Evolutionary conservation across 2,329 filamentous ascomycete genomes (phyloP).

Genomic region (Aureobasidium subglaciale): DNA sequence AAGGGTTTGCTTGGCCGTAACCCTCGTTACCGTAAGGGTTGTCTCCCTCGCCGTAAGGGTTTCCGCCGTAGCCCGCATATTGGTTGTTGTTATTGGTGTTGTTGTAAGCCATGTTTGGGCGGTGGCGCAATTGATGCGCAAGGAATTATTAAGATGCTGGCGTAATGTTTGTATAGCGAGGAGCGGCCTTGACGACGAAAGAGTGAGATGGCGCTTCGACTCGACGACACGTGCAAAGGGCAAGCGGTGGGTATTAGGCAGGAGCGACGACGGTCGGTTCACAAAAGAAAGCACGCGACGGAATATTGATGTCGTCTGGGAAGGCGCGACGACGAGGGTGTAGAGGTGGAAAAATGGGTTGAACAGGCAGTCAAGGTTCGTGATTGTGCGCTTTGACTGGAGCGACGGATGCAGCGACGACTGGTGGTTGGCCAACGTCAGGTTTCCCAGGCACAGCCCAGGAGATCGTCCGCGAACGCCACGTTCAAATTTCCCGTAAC

Average conservation of each 20-base stretch:
- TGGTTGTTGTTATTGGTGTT: constrained; percentile 32
- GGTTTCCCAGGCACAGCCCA: constrained; percentile 3
- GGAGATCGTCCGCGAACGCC: constrained; percentile 1
- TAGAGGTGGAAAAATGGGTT: constrained; percentile 7
- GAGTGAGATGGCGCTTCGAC: constrained; percentile 6
- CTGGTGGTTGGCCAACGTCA: constrained; percentile 1
- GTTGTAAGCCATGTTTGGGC: constrained; percentile 48
- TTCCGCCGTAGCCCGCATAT: constrained; percentile 52
- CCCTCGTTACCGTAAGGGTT: constrained; percentile 48
- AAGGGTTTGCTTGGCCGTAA: constrained; percentile 28
- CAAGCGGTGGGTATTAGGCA: neutral
- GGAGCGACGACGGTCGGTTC: constrained; percentile 9
- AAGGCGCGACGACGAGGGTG: constrained; percentile 12
- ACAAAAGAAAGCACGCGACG: constrained; percentile 10
- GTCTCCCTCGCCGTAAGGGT: constrained; percentile 55
- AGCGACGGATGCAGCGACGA: constrained; percentile 7
- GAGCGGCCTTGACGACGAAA: neutral
- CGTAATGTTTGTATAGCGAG: neutral
- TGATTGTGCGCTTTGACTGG: neutral
- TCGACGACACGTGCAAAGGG: constrained; percentile 2
- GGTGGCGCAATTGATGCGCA: constrained; percentile 13
- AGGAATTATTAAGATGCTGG: constrained; percentile 13
- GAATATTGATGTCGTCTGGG: neutral
- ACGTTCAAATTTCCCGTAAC: constrained; percentile 1
- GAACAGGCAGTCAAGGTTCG: constrained; percentile 11